A percentile compares a stretch with the other conserved stretches of the same genome.
Conservation (phyloP, 192 early-diverging fungal species). For the Mortierella alpina region DNA sequence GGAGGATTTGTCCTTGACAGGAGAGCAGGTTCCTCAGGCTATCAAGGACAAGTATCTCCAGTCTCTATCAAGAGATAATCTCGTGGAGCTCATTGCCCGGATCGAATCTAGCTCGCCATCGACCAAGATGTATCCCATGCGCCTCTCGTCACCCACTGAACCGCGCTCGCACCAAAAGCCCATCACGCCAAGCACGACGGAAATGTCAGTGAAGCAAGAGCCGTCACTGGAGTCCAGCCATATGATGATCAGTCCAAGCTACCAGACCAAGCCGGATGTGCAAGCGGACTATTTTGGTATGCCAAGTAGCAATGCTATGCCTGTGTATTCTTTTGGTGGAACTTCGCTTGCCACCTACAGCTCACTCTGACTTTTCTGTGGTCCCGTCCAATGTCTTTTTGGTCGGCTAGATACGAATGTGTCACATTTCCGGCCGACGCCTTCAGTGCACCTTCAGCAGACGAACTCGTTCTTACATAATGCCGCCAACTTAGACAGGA, state of each 20-base stretch:
- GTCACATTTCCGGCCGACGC: constrained; percentile 9
- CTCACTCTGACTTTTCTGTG: neutral
- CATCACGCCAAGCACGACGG: neutral
- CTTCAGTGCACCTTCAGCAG: constrained; percentile 1
- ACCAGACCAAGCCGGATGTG: neutral
- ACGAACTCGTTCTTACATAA: neutral
- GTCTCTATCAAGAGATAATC: constrained; percentile 21
- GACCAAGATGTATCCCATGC: constrained; percentile 35
- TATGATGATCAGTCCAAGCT: neutral
- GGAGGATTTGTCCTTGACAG: constrained; percentile 47
- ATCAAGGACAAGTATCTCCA: constrained; percentile 31
- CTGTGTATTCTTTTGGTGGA: no score
- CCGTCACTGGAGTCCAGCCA: constrained; percentile 4
- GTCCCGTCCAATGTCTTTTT: neutral
- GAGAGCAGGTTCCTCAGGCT: constrained; percentile 19
- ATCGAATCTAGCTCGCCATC: constrained; percentile 29
- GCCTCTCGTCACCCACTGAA: constrained; percentile 23
- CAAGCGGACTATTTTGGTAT: constrained; percentile 45
- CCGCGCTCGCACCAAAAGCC: constrained; percentile 7
- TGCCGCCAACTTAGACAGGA: neutral
- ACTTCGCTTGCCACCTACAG: neutral
- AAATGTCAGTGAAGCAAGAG: constrained; percentile 1
- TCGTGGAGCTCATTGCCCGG: constrained; percentile 29
- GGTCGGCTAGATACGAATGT: constrained; percentile 5
- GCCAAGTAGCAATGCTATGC: no score